A percentile compares a stretch with the other conserved stretches of the same genome.
These are phyloP conservation scores for Penicillium goetzii DNA, from an alignment of 495 filamentous ascomycete genomes.

Conservation along the genomic window DNA sequence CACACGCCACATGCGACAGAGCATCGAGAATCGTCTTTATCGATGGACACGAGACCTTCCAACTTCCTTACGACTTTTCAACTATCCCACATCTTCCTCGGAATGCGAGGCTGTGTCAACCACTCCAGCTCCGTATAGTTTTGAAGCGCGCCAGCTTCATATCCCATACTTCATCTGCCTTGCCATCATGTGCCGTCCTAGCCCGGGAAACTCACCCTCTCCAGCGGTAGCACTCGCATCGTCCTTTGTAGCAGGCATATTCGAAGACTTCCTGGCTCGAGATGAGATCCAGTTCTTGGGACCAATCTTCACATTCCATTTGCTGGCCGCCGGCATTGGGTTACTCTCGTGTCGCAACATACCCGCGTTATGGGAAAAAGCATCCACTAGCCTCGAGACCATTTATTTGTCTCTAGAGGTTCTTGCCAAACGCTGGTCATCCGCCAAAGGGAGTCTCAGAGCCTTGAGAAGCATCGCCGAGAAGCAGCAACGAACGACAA, in stretches of 20 bases:
- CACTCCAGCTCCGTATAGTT: constrained; percentile 20
- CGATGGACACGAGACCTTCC: constrained; percentile 29
- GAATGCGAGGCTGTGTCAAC: neutral
- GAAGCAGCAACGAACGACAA: constrained; percentile 16
- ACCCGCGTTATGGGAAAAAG: constrained; percentile 22
- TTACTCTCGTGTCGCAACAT: constrained; percentile 26
- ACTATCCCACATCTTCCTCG: neutral
- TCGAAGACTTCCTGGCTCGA: constrained; percentile 34
- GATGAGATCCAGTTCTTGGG: constrained; percentile 32
- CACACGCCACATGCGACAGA: constrained; percentile 24
- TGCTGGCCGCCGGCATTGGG: constrained; percentile 30
- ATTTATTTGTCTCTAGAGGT: constrained; percentile 32
- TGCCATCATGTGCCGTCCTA: constrained; percentile 30
- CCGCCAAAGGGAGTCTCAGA: constrained; percentile 28
- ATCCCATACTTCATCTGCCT: constrained; percentile 33
- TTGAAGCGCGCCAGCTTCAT: constrained; percentile 31
- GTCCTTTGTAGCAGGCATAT: constrained; percentile 29
- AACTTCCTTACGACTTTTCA: constrained; percentile 23
- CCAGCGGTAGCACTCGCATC: constrained; percentile 28
- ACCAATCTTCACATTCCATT: constrained; percentile 34
- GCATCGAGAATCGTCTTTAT: constrained; percentile 27
- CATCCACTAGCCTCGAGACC: constrained; percentile 16
- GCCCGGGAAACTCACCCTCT: constrained; percentile 21
- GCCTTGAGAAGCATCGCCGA: constrained; percentile 29
- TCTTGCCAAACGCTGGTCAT: constrained; percentile 31